These are phyloP conservation scores for Nakazawaea wickerhamii DNA, from an alignment of 805 yeast genomes.

Conservation along the genomic window DNA sequence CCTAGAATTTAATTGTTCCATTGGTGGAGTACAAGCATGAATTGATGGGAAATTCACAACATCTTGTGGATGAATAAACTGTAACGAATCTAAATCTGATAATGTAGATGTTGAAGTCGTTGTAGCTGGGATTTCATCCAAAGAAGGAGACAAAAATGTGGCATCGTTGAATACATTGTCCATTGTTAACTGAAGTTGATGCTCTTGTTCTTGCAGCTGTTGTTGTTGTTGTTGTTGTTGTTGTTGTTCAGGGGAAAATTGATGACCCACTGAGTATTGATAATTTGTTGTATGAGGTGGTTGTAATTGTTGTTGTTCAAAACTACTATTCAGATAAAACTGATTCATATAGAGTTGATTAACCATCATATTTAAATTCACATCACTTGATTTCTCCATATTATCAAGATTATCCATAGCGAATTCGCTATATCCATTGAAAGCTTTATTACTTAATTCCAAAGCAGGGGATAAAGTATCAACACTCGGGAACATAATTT, in stretches of 20 bases:
- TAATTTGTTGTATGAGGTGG: not conserved
- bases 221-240: constrained; percentile 1
- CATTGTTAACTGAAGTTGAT: not conserved
- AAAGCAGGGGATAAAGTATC: constrained; percentile 10
- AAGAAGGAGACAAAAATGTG: constrained; percentile 3
- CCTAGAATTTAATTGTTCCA: constrained; percentile 5
- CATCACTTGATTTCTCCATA: not conserved
- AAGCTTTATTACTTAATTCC: constrained; percentile 6
- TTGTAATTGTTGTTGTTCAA: not conserved
- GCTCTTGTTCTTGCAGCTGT: not conserved
- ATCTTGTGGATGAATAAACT: constrained; percentile 14
- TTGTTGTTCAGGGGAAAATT: not conserved
- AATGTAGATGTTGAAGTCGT: constrained; percentile 7
- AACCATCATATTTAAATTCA: constrained; percentile 3
- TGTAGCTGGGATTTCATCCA: constrained; percentile 8
- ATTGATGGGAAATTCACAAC: constrained; percentile 23
- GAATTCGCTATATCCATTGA: not conserved
- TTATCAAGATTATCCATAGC: not conserved
- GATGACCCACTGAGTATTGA: constrained; percentile 2
- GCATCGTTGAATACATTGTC: not conserved
- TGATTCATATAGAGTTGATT: constrained; percentile 9
- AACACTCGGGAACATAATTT: constrained; percentile 6
- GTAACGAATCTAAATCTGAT: constrained; percentile 12
- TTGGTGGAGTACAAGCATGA: constrained; percentile 27
- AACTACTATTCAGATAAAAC: not conserved